Conservation (phyloP, 352 stramenopile genomes). For the Phytophthora cactorum region DNA sequence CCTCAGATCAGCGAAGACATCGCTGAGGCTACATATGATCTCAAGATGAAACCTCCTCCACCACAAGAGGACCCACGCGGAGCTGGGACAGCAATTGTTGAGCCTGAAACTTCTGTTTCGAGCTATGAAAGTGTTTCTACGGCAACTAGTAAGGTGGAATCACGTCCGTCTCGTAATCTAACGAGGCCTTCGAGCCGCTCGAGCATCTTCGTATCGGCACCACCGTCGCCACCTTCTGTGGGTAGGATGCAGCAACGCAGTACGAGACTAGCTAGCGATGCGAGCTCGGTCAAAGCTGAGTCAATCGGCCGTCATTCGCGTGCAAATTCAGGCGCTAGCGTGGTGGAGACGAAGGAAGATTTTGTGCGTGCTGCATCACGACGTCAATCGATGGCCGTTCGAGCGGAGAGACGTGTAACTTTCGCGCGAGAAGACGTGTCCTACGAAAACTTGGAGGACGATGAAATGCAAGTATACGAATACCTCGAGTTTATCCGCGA, state of each 20-base stretch:
- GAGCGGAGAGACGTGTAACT: slow-evolving; percentile 52
- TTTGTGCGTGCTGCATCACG: slow-evolving; percentile 44
- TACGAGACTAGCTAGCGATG: neutral
- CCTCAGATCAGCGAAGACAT: neutral
- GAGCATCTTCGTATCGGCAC: slow-evolving; percentile 24
- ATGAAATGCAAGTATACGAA: slow-evolving; percentile 71
- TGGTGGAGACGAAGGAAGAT: slow-evolving; percentile 32
- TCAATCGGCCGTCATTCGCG: slow-evolving; percentile 8
- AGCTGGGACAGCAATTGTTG: neutral
- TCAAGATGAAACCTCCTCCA: neutral
- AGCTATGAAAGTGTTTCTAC: neutral
- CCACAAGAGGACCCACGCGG: neutral
- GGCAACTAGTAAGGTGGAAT: neutral
- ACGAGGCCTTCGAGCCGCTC: slow-evolving; percentile 8
- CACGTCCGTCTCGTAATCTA: neutral
- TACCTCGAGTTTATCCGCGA: slow-evolving; percentile 78
- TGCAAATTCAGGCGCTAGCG: neutral
- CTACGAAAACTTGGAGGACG: slow-evolving; percentile 67
- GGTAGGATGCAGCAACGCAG: slow-evolving; percentile 4
- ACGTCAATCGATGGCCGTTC: slow-evolving; percentile 52
- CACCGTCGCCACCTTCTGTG: slow-evolving; percentile 10
- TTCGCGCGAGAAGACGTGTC: slow-evolving; percentile 59
- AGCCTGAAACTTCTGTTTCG: neutral
- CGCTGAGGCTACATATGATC: neutral
- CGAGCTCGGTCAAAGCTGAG: slow-evolving; percentile 14